phyloP scores from a whole-genome alignment of 768 basidiomycete species.

The Lactarius vividus region DNA sequence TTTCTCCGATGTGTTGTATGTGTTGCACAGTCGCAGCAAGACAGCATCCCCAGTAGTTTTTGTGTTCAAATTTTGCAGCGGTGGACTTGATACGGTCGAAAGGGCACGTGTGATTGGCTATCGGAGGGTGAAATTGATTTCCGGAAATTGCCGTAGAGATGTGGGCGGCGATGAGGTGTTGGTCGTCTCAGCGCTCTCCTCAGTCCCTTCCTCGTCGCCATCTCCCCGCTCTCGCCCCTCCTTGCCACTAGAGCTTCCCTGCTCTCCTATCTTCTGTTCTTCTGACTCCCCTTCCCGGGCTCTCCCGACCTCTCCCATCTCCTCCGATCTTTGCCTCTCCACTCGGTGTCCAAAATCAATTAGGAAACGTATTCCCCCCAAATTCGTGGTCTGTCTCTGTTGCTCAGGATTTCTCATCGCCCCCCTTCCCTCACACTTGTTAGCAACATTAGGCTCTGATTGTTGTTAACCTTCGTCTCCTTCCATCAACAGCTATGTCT shows the following conservation, averaged over 20 bases:
- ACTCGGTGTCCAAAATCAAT: conserved; percentile 14
- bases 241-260: not conserved
- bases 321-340: not conserved
- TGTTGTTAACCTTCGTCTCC: not conserved
- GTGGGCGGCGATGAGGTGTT: conserved; percentile 18
- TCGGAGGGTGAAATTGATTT: conserved; percentile 20
- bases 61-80: not conserved
- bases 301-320: not conserved
- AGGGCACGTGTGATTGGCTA: not conserved
- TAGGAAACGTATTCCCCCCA: conserved; percentile 10
- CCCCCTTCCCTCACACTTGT: conserved; percentile 1
- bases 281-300: not conserved
- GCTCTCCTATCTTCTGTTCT: conserved; percentile 6
- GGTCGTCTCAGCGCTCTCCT: conserved; percentile 25
- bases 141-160: conserved; percentile 11
- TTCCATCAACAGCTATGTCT: conserved; percentile 51
- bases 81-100: not conserved
- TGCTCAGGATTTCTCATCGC: conserved; percentile 3
- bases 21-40: not conserved
- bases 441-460: conserved; percentile 11
- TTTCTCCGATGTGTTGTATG: not conserved
- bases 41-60: not conserved
- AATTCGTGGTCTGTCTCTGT: conserved; percentile 7
- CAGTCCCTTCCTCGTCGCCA: conserved; percentile 20
- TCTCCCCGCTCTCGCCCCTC: conserved; percentile 8